phyloP scores from a whole-genome alignment of 2,329 filamentous ascomycete species.

The Venturia carpophila region DNA sequence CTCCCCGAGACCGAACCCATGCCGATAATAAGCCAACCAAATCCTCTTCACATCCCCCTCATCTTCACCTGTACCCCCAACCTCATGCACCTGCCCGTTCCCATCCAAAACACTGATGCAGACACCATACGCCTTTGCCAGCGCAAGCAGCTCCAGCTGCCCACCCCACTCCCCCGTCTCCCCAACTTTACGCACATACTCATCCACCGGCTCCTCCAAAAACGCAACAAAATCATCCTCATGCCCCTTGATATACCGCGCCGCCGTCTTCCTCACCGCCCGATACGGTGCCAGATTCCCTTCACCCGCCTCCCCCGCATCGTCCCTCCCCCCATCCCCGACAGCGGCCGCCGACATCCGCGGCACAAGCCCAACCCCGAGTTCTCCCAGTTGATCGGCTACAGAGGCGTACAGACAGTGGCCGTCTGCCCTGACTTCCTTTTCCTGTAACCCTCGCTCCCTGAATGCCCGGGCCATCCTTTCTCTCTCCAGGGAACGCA shows the following conservation, averaged over 20 bases:
- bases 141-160: slow-evolving; percentile 77
- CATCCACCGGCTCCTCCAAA: slow-evolving; percentile 68
- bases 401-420: slow-evolving; percentile 93
- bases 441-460: slow-evolving; percentile 58
- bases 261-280: slow-evolving; percentile 60
- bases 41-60: slow-evolving; percentile 49
- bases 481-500: slow-evolving; percentile 34
- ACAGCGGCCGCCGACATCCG: slow-evolving; percentile 29
- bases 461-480: slow-evolving; percentile 63
- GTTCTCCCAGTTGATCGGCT: slow-evolving; percentile 66
- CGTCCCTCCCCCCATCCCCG: slow-evolving; percentile 8
- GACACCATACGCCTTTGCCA: slow-evolving; percentile 72
- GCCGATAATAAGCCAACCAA: slow-evolving; percentile 92
- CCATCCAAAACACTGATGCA: slow-evolving; percentile 77
- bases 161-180: slow-evolving; percentile 95
- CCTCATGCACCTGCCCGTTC: slow-evolving; percentile 70
- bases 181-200: slow-evolving; percentile 67
- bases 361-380: slow-evolving; percentile 28
- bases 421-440: slow-evolving; percentile 79
- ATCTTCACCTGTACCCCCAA: slow-evolving; percentile 41
- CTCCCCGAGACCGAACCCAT: slow-evolving; percentile 89
- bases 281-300: slow-evolving; percentile 47
- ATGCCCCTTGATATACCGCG: slow-evolving; percentile 67
- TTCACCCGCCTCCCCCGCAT: not conserved
- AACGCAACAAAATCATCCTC: slow-evolving; percentile 79